A percentile compares a stretch with the other conserved stretches of the same genome.
These are phyloP conservation scores for Nakazawaea siamensis DNA, from an alignment of 805 yeast species.

Conservation along the genomic window DNA sequence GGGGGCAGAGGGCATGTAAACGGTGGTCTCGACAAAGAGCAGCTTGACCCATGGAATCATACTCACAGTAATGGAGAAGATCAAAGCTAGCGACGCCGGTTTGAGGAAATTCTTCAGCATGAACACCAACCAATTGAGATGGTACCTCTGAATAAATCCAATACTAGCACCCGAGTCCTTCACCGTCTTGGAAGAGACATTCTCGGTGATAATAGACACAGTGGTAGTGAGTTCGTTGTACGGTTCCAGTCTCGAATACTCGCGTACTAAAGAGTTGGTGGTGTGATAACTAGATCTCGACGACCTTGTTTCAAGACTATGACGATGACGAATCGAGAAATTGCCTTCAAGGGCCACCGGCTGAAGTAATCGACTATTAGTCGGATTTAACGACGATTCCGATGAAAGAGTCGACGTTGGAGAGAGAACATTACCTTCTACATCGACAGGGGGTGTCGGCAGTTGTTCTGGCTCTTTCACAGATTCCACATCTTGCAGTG, in stretches of 20 bases:
- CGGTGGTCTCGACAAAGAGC: conserved; percentile 27
- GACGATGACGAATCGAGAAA: not conserved
- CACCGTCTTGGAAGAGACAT: conserved; percentile 18
- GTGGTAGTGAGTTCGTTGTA: conserved; percentile 20
- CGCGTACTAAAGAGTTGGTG: conserved; percentile 16
- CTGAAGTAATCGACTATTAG: conserved; percentile 1
- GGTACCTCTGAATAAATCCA: conserved; percentile 21
- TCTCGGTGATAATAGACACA: conserved; percentile 25
- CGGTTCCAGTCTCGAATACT: conserved; percentile 26
- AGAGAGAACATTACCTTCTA: conserved; percentile 3
- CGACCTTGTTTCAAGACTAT: conserved; percentile 7
- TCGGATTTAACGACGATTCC: not conserved
- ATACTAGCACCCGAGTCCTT: conserved; percentile 17
- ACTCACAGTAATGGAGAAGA: conserved; percentile 36
- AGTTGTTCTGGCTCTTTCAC: not conserved
- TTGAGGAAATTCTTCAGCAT: conserved; percentile 36
- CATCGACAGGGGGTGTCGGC: conserved; percentile 3
- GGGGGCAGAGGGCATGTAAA: conserved; percentile 29
- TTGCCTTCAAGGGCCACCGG: conserved; percentile 2
- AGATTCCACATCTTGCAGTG: not conserved
- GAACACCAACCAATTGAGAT: conserved; percentile 21
- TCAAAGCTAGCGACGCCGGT: conserved; percentile 40
- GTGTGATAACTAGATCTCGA: conserved; percentile 3
- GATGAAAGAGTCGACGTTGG: conserved; percentile 12
- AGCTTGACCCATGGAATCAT: conserved; percentile 49